Percentiles rank a stretch among this genome's conserved stretches.
phyloP scores from a whole-genome alignment of 2,329 filamentous ascomycete species.

The Clathrospora elynae region DNA sequence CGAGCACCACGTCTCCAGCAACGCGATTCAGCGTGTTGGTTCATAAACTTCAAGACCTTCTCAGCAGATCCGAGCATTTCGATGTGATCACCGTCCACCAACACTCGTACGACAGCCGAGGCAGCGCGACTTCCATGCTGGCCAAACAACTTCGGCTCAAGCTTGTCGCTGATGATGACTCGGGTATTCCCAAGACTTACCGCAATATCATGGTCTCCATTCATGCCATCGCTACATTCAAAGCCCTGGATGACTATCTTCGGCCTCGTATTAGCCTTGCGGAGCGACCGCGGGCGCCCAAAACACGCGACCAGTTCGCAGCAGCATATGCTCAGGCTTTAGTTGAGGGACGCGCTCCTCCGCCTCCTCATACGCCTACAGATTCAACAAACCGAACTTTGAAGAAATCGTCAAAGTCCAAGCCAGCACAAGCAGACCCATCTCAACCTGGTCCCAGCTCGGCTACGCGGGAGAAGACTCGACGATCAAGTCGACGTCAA shows the following conservation, averaged over 20 bases:
- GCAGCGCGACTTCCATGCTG: constrained; percentile 92
- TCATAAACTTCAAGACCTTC: constrained; percentile 90
- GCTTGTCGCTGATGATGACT: constrained; percentile 85
- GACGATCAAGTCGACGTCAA: constrained; percentile 67
- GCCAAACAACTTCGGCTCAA: constrained; percentile 93
- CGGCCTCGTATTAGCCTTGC: constrained; percentile 82
- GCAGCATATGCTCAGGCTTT: constrained; percentile 73
- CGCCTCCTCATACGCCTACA: constrained; percentile 44
- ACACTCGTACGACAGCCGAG: constrained; percentile 87
- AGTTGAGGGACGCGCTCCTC: constrained; percentile 52
- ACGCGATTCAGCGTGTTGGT: constrained; percentile 91
- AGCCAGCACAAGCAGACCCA: constrained; percentile 48
- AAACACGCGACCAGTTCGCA: constrained; percentile 68
- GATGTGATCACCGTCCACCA: constrained; percentile 96
- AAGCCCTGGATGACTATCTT: constrained; percentile 92
- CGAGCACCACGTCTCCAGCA: constrained; percentile 69
- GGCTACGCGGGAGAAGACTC: constrained; percentile 65
- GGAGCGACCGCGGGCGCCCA: constrained; percentile 70
- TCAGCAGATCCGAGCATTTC: constrained; percentile 97
- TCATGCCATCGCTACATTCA: constrained; percentile 97
- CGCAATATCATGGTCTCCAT: constrained; percentile 98
- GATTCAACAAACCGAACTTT: constrained; percentile 40
- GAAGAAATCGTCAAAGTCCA: constrained; percentile 41
- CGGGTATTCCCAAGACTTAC: constrained; percentile 84
- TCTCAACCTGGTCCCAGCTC: constrained; percentile 52